Evolutionary conservation across 1,284 basidiomycete genomes (phyloP), one percentile per base, ranked within the genome.

Genomic region (Tylopilus sp.): DNA sequence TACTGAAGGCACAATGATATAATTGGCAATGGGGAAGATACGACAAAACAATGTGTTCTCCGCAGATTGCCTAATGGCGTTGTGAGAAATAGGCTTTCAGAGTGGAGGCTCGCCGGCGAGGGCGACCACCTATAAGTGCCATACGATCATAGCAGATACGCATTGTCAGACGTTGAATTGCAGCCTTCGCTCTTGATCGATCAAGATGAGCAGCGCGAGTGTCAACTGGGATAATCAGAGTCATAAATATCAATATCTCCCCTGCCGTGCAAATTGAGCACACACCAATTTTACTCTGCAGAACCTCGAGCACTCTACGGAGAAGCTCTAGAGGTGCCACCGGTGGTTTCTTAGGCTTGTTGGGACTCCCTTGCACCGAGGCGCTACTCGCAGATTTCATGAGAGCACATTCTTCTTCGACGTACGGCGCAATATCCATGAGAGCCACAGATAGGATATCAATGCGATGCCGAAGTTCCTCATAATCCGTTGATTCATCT

Each of bases 141-240:
- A 71, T 63, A 42, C 79, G 79, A 61, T 86, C 83, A 61, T 86
- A 88, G 59, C 80, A 67, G 19, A 89, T 69, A n/a, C 84, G 78
- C 72, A 85, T 76, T 7, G 78, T 74, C 13, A 88, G 66, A 42
- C 79, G 79, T 61, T 88, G 85, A 48, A 89, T 68, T 2, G 77
- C 76, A 3, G 80, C 83, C 61, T 89, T 90, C 2, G 82, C 77
- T 47, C 81, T 76, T 6, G 88, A 88, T 39, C 88, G 81, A 56
- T 88, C 88, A 32, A 90, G 75, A 65, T 86, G 82, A 9, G 83
- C 81, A 20, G 84, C 86, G 43, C 85, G 82, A 4, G 82, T 84
- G 65, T 90, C 88, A 37, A 80, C 87, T 89, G 28, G 37, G 17
- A 51, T 48, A 40, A 35, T 19, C 39, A 32, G 22, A n/a, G n/a